These are phyloP conservation scores for Leucoagaricus sp. DNA, from an alignment of 1,284 basidiomycete species.

Conservation along the genomic window DNA sequence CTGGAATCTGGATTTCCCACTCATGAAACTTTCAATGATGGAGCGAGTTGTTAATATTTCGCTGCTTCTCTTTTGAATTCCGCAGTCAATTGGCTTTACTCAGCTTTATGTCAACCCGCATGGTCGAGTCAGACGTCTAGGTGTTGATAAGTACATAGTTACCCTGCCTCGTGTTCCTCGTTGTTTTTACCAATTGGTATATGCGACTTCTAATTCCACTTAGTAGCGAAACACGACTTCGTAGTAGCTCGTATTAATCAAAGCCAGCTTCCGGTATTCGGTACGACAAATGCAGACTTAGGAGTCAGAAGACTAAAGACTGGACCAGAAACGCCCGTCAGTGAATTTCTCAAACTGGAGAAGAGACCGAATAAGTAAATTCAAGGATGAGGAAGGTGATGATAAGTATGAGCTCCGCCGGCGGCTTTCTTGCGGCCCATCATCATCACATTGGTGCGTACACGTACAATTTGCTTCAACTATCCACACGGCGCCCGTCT, in stretches of 20 bases:
- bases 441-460: not conserved
- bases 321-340: too few species aligned
- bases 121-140: too few species aligned
- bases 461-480: conserved; percentile 3
- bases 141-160: too few species aligned
- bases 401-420: too few species aligned
- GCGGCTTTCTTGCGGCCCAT: not conserved
- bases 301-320: conserved; percentile 1
- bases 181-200: too few species aligned
- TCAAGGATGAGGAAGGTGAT: not conserved
- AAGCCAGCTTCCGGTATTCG: not conserved
- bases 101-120: too few species aligned
- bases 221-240: not conserved
- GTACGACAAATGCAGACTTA: conserved; percentile 1
- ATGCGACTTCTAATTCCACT: not conserved
- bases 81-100: not conserved
- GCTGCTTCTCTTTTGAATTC: not conserved
- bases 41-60: not conserved
- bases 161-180: too few species aligned
- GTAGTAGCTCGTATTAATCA: not conserved
- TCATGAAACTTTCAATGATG: too few species aligned
- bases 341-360: too few species aligned
- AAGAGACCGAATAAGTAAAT: not conserved
- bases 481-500: not conserved
- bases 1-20: too few species aligned